A percentile compares a stretch with the other conserved stretches of the same genome.
phyloP scores from a whole-genome alignment of 495 filamentous ascomycete genomes.

The Cairneyella variabilis region DNA sequence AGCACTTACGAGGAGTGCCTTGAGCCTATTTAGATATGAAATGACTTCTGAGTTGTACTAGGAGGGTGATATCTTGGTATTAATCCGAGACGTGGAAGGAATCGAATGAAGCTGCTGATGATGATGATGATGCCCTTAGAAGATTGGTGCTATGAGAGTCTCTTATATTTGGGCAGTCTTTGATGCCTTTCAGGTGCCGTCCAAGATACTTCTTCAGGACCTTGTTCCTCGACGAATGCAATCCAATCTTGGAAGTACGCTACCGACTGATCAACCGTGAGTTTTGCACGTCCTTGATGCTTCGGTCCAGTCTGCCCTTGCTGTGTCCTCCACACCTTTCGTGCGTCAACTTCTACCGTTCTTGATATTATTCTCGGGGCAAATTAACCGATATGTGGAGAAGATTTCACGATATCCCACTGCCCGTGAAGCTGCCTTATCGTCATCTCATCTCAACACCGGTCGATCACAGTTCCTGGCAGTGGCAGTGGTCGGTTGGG shows the following conservation, averaged over 20 bases:
- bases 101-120: background rate
- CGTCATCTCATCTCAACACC: slow-evolving; percentile 1
- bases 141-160: background rate
- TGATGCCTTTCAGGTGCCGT: slow-evolving; percentile 1
- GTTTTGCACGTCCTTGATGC: slow-evolving; percentile 21
- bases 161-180: background rate
- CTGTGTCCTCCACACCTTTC: slow-evolving; percentile 23
- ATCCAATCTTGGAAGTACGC: slow-evolving; percentile 26
- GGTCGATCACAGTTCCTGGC: slow-evolving; percentile 9
- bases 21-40: too few relatives aligned
- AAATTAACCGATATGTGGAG: slow-evolving; percentile 17
- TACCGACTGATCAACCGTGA: slow-evolving; percentile 23
- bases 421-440: slow-evolving; percentile 18
- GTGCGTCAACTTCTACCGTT: slow-evolving; percentile 17
- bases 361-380: slow-evolving; percentile 2
- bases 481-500: slow-evolving; percentile 2
- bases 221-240: slow-evolving; percentile 11
- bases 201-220: background rate
- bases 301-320: slow-evolving; percentile 20
- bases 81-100: too few relatives aligned
- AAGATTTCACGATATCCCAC: slow-evolving; percentile 20
- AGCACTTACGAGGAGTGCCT: too few relatives aligned
- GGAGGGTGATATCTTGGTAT: too few relatives aligned
- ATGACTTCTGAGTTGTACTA: too few relatives aligned
- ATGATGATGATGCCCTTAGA: slow-evolving; percentile 2